Evolutionary conservation across 2,329 filamentous ascomycete species (phyloP), one percentile per base, ranked within the genome.

Genomic region (Aspergillus persii): DNA sequence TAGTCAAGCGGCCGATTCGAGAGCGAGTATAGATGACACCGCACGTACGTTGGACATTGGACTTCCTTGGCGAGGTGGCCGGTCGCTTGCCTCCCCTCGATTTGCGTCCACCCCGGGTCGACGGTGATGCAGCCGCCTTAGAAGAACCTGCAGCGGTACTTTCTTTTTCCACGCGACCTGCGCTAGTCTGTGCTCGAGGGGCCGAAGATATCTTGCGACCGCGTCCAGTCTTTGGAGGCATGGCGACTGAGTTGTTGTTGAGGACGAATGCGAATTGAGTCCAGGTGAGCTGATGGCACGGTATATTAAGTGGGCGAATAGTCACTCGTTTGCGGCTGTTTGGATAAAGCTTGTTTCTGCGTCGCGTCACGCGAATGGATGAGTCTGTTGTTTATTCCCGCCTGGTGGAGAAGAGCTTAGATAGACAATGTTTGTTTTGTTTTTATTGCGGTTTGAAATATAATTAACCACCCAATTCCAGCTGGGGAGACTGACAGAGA

Each of bases 11-110:
- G 29, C 7, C 15, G 33, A 23, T 57, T 47, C n/a, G 26, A 50
- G 8, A 31, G 23, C 31, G 8, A 8, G 47, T 23, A 23, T 23
- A 23, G 18, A 23, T 23, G 23, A 47, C 18, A 23, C 18, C 18
- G 18, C 55, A 65, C 71, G 53, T 73, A 79, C 76, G 73, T 66
- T 76, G 74, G 54, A 77, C 69, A 64, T 74, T 70, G 58, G 74
- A 71, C 56, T 66, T 58, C 56, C 61, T 67, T 47, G 62, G 46
- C 11, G 65, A 66, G 46, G 51, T 61, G 9, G 67, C 59, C 58
- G 66, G 54, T 61, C 65, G 61, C 59, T 69, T 69, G 33, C 59
- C 62, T 59, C 57, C 59, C 49, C 60, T 67, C 23, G 66, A 58
- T 52, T 72, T 74, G 50, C 59, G 67, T 46, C 47, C 61, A 26